A percentile compares a stretch with the other conserved stretches of the same genome.
Evolutionary conservation across 2,329 filamentous ascomycete species (phyloP).

Genomic region (Exophiala alcalophila): DNA sequence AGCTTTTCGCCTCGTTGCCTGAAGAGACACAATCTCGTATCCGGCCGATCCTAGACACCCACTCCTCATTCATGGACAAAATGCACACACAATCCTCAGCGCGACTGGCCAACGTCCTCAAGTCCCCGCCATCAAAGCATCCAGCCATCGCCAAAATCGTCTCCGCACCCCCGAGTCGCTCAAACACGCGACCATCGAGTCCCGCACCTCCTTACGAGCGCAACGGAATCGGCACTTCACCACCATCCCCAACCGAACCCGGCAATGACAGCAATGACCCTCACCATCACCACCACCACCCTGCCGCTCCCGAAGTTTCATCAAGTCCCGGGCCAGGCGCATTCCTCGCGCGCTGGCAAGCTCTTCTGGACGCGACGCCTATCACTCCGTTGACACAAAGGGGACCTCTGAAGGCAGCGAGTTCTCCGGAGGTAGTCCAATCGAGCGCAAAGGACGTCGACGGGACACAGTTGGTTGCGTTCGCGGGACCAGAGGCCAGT

Average conservation of each 20-base stretch:
- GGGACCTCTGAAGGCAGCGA: conserved; percentile 55
- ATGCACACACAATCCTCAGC: conserved; percentile 54
- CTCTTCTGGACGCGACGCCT: conserved; percentile 64
- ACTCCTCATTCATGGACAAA: conserved; percentile 58
- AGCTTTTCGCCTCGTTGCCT: conserved; percentile 49
- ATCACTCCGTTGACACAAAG: conserved; percentile 59
- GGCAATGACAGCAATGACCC: conserved; percentile 5
- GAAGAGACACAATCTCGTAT: conserved; percentile 47
- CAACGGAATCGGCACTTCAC: conserved; percentile 30
- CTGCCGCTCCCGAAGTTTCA: conserved; percentile 17
- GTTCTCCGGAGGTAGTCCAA: conserved; percentile 43
- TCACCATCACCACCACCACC: conserved; percentile 3
- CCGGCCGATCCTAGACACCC: conserved; percentile 55
- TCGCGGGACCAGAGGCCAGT: conserved; percentile 35
- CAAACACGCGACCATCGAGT: conserved; percentile 15
- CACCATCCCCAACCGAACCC: conserved; percentile 1
- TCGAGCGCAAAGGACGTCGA: conserved; percentile 30
- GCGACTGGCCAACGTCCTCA: conserved; percentile 59
- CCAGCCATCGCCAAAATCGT: conserved; percentile 28
- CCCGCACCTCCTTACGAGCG: conserved; percentile 14
- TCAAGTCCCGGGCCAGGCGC: conserved; percentile 64
- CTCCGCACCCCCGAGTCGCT: conserved; percentile 14
- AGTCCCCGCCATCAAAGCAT: conserved; percentile 32
- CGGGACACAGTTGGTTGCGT: conserved; percentile 40
- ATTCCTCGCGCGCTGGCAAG: conserved; percentile 70